These are phyloP conservation scores for Colletotrichum tropicale DNA, from an alignment of 2,329 filamentous ascomycete genomes.

Conservation along the genomic window DNA sequence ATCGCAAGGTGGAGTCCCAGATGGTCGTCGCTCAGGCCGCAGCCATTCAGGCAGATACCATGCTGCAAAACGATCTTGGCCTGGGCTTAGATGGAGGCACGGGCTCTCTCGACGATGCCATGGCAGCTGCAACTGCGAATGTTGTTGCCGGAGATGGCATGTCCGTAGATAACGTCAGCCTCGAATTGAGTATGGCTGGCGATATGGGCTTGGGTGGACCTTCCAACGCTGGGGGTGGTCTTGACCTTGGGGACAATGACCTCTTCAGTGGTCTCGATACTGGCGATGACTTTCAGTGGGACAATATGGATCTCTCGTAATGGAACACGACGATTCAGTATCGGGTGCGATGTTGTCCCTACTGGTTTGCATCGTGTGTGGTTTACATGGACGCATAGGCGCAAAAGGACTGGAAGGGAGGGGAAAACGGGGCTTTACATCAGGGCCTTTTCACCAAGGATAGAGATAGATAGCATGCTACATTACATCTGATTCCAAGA, in stretches of 20 bases:
- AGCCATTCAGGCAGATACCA: conserved; percentile 40
- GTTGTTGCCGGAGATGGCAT: conserved; percentile 41
- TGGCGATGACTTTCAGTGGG: conserved; percentile 49
- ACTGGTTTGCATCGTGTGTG: background rate
- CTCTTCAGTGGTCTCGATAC: conserved; percentile 43
- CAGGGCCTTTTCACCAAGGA: background rate
- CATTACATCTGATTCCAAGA: conserved; percentile 11
- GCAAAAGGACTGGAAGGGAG: background rate
- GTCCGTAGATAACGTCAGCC: conserved; percentile 43
- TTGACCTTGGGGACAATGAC: conserved; percentile 38
- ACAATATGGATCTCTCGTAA: conserved; percentile 37
- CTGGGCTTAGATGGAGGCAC: conserved; percentile 40
- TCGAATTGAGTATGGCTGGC: conserved; percentile 51
- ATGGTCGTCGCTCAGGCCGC: conserved; percentile 46
- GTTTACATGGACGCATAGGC: background rate
- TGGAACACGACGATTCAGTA: background rate
- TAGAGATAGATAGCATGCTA: background rate
- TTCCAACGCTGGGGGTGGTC: conserved; percentile 37
- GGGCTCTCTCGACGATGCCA: conserved; percentile 42
- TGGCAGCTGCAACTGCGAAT: conserved; percentile 40
- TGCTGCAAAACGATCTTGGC: conserved; percentile 47
- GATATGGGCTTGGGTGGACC: conserved; percentile 41
- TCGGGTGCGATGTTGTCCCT: background rate
- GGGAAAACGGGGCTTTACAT: background rate
- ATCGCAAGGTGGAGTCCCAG: conserved; percentile 70